Evolutionary conservation across 495 filamentous ascomycete species (phyloP).

Genomic region (Pseudotulostoma volvatum): DNA sequence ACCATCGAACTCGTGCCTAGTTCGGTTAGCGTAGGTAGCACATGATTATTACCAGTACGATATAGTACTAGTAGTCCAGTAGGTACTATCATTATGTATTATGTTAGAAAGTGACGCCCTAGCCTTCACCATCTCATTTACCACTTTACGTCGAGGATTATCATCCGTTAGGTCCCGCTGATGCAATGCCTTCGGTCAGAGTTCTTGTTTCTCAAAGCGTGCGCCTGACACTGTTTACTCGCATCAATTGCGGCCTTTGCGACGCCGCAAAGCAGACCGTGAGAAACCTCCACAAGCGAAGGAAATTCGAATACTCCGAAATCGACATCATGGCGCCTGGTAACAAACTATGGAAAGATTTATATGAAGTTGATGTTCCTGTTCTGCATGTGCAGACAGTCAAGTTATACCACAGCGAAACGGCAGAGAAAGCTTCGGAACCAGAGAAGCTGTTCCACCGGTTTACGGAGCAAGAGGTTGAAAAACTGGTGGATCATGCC

Average conservation of each 20-base stretch:
- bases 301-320: constrained; percentile 61
- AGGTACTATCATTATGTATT: background rate
- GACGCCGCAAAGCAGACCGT: constrained; percentile 56
- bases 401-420: constrained; percentile 14
- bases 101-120: background rate
- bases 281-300: constrained; percentile 47
- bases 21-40: no score
- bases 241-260: constrained; percentile 64
- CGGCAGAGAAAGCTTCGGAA: constrained; percentile 33
- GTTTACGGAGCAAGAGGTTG: constrained; percentile 53
- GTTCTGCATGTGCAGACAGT: constrained; percentile 54
- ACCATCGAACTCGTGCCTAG: no score
- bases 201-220: constrained; percentile 38
- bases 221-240: constrained; percentile 70
- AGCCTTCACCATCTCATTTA: background rate
- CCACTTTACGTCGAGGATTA: background rate
- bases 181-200: constrained; percentile 20
- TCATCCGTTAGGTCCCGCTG: no score
- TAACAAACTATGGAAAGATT: constrained; percentile 52
- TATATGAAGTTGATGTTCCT: constrained; percentile 84
- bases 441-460: constrained; percentile 73
- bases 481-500: constrained; percentile 49
- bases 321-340: constrained; percentile 57
- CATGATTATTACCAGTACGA: background rate
- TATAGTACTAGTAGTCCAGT: background rate